These are phyloP conservation scores for Blastomyces percursus DNA, from an alignment of 2,329 filamentous ascomycete genomes.

Conservation along the genomic window DNA sequence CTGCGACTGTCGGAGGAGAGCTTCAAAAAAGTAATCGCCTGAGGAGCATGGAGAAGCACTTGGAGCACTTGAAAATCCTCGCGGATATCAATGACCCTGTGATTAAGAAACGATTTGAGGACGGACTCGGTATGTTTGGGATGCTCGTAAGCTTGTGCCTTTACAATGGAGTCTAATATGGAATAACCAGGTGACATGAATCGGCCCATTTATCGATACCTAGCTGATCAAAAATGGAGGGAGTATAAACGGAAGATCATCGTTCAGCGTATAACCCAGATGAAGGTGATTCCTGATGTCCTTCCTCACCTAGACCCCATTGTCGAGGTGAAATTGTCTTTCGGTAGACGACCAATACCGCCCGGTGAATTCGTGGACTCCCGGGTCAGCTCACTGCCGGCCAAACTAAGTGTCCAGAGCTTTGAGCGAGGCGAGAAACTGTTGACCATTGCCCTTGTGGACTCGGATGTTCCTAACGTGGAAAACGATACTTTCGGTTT, in stretches of 20 bases:
- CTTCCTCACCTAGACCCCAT: conserved; percentile 67
- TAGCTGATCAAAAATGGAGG: conserved; percentile 81
- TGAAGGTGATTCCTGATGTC: conserved; percentile 80
- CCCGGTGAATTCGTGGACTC: conserved; percentile 73
- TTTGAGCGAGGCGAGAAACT: conserved; percentile 74
- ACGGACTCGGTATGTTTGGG: conserved; percentile 60
- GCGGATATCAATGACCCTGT: conserved; percentile 92
- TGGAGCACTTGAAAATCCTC: conserved; percentile 73
- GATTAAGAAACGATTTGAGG: conserved; percentile 89
- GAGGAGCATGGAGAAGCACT: conserved; percentile 55
- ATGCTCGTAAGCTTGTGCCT: conserved; percentile 5
- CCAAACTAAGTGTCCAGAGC: conserved; percentile 69
- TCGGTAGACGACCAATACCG: conserved; percentile 56
- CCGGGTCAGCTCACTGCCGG: conserved; percentile 58
- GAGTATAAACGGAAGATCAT: conserved; percentile 68
- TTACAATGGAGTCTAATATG: conserved; percentile 2
- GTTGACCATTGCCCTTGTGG: conserved; percentile 73
- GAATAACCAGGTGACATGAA: conserved; percentile 66
- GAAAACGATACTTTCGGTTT: conserved; percentile 65
- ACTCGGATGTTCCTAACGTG: conserved; percentile 77
- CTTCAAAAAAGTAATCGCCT: conserved; percentile 55
- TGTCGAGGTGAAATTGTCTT: conserved; percentile 71
- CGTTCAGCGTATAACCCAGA: conserved; percentile 73
- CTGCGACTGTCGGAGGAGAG: conserved; percentile 52
- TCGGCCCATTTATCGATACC: conserved; percentile 88